Conservation (phyloP, 2,329 filamentous ascomycete species). For the Fusarium coffeatum region DNA sequence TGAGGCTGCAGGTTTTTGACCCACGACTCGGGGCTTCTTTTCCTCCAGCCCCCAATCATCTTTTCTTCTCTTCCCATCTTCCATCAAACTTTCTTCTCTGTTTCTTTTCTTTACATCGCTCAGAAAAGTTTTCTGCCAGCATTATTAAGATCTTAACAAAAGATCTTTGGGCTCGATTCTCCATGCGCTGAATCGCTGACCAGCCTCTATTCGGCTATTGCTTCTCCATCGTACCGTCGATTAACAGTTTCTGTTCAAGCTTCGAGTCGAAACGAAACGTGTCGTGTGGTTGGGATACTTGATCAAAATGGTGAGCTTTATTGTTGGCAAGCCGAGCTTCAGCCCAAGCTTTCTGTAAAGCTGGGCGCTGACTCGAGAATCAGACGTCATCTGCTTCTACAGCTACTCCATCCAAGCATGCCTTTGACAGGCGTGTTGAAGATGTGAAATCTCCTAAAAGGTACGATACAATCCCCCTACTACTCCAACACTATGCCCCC, state of each 20-base stretch:
- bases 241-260: slow-evolving; percentile 27
- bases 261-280: slow-evolving; percentile 21
- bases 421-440: slow-evolving; percentile 84
- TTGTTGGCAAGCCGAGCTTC: slow-evolving; percentile 18
- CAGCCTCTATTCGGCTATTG: slow-evolving; percentile 40
- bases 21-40: slow-evolving; percentile 43
- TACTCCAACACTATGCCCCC: neutral
- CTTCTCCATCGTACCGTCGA: slow-evolving; percentile 14
- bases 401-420: slow-evolving; percentile 75
- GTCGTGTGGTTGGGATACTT: slow-evolving; percentile 5
- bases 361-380: slow-evolving; percentile 31
- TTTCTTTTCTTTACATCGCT: slow-evolving; percentile 32
- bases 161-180: slow-evolving; percentile 38
- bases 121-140: slow-evolving; percentile 10
- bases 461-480: slow-evolving; percentile 65
- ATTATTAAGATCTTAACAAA: slow-evolving; percentile 36
- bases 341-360: slow-evolving; percentile 21
- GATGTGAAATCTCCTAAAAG: slow-evolving; percentile 89
- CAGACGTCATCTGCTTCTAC: slow-evolving; percentile 80
- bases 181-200: slow-evolving; percentile 41
- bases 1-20: slow-evolving; percentile 28
- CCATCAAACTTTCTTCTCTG: slow-evolving; percentile 34
- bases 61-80: slow-evolving; percentile 40
- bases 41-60: slow-evolving; percentile 45
- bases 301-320: slow-evolving; percentile 43